Percentiles rank a stretch among this genome's conserved stretches.
These are phyloP conservation scores for Microcera coccophila DNA, from an alignment of 2,329 filamentous ascomycete species.

Conservation along the genomic window DNA sequence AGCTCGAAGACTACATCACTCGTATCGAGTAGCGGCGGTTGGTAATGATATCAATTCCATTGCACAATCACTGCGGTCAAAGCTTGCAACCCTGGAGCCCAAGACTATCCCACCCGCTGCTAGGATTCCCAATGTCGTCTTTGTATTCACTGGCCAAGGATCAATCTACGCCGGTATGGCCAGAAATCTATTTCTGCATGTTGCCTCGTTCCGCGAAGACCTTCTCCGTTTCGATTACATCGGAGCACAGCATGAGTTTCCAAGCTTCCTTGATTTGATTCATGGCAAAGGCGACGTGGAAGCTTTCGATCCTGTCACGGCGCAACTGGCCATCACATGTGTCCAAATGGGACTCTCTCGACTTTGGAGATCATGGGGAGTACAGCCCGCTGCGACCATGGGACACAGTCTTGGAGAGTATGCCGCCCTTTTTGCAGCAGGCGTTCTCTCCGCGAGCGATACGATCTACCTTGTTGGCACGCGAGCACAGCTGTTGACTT, in stretches of 20 bases:
- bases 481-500: constrained; percentile 52
- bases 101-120: constrained; percentile 13
- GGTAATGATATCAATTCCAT: constrained; percentile 19
- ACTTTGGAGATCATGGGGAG: constrained; percentile 30
- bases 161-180: constrained; percentile 30
- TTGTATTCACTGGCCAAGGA: constrained; percentile 47
- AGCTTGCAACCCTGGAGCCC: constrained; percentile 11
- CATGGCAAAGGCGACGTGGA: constrained; percentile 35
- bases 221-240: constrained; percentile 33
- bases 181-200: constrained; percentile 31
- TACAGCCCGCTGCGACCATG: constrained; percentile 39
- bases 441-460: constrained; percentile 56
- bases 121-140: constrained; percentile 31
- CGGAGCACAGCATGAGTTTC: constrained; percentile 33
- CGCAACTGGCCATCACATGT: constrained; percentile 39
- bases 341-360: constrained; percentile 40
- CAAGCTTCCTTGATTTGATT: constrained; percentile 39
- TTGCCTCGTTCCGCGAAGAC: constrained; percentile 31
- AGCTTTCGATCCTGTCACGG: constrained; percentile 14
- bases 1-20: constrained; percentile 60
- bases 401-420: constrained; percentile 59
- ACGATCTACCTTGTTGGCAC: constrained; percentile 58
- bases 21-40: constrained; percentile 50
- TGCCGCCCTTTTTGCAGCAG: constrained; percentile 57
- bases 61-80: constrained; percentile 6